Base-by-base conservation (phyloP, 2,329 filamentous ascomycete genomes). In the Sporothrix dimorphospora region DNA sequence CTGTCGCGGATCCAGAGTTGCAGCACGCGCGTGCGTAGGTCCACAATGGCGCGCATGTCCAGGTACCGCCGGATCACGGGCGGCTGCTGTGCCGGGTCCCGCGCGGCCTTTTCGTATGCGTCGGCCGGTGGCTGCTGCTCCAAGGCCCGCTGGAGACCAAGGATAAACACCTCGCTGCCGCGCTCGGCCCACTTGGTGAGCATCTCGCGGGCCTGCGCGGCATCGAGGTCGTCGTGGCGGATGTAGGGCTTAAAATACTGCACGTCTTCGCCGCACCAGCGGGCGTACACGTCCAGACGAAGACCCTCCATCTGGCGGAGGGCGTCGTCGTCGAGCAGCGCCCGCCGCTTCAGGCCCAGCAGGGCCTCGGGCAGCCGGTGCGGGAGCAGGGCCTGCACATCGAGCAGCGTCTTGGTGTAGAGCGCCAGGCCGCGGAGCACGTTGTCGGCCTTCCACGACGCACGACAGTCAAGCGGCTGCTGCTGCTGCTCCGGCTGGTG, bases 201-300 rank as follows among this genome's bases (percentile, higher is more conserved):
- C 80, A 88, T 88, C 1, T 88, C 86, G 55, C 86, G 85, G 0
- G 88, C 88, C 73, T 89, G 86, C 30, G 83, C 81, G 24, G 86
- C 88, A 30, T 90, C 87, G 4, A 93, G 80, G 75, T 96, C 92
- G 75, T 94, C 93, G 76, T 97, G 90, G 40, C 92, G 90, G 47
- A 97, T 92, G 82, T 94, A 97, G 0, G 94, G 94, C 0, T 90
- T 95, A 78, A 97, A 98, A 75, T 91, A 92, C 63, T 88, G 89
- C 55, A 97, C 92, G 73, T 97, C 93, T 8, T 94, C 90, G 21
- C 92, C 87, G 74, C 96, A 92, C 92, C 94, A 97, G 24, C 87
- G 86, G 75, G 91, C 89, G 77, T 93, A 90, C 11, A 96, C 82
- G 78, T 97, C 94, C 34, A 98, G 82, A 47, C 92, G 88, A 14